Percentiles rank a stretch among this genome's conserved stretches.
phyloP scores from a whole-genome alignment of 2,329 filamentous ascomycete species.

The Phyllosticta citriasiana region DNA sequence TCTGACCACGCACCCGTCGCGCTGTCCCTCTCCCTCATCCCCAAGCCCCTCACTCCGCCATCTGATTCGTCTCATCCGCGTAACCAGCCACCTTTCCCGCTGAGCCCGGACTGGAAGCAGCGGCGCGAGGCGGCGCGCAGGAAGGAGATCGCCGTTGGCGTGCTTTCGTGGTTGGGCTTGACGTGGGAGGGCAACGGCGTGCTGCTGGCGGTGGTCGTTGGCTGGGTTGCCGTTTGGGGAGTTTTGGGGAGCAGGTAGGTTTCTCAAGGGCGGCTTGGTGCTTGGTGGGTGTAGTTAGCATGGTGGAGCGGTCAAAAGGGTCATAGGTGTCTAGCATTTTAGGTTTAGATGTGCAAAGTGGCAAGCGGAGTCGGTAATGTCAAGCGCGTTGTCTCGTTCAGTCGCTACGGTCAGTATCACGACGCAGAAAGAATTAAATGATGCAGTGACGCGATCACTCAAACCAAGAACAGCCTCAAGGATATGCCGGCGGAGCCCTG shows the following conservation, averaged over 20 bases:
- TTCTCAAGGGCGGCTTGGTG: no score
- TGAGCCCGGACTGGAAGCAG: conserved; percentile 48
- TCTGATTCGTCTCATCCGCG: conserved; percentile 26
- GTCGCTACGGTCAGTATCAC: no score
- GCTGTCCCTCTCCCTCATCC: conserved; percentile 57
- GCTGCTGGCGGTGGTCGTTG: conserved; percentile 17
- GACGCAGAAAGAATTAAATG: no score
- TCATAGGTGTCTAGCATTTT: no score
- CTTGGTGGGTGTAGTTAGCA: no score
- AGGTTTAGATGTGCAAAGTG: no score
- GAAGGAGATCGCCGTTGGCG: conserved; percentile 51
- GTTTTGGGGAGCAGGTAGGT: not conserved
- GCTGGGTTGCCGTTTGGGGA: not conserved
- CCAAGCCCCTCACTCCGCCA: conserved; percentile 28
- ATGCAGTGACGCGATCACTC: no score
- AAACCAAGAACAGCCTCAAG: no score
- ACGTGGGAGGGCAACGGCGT: conserved; percentile 38
- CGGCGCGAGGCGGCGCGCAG: conserved; percentile 44
- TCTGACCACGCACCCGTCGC: conserved; percentile 85
- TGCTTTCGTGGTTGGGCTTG: conserved; percentile 43
- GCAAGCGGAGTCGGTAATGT: no score
- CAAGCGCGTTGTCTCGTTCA: no score
- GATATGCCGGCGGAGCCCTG: no score
- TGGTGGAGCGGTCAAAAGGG: no score
- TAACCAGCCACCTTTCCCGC: conserved; percentile 44